Conservation (phyloP, 148 eudicot genomes). For the Vaccinium myrtillus region DNA sequence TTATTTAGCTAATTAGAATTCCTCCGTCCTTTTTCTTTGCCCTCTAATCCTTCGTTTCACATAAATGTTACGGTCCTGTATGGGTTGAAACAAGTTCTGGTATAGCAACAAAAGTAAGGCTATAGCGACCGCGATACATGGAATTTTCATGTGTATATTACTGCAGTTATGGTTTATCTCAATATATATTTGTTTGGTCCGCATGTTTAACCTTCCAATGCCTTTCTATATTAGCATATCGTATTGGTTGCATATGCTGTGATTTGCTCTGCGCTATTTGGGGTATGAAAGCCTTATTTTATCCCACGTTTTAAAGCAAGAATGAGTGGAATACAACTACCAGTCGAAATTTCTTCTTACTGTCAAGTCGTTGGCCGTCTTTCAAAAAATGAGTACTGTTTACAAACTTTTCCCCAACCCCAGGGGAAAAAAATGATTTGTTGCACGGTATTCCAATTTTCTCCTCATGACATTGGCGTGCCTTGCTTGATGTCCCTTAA, state of each 20-base stretch:
- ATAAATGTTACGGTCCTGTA: background rate
- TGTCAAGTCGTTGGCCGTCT: constrained; percentile 11
- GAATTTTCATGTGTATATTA: no score
- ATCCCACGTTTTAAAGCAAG: background rate
- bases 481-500: background rate
- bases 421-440: background rate
- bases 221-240: constrained; percentile 20
- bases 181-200: constrained; percentile 22
- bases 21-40: background rate
- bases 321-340: background rate
- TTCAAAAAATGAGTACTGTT: constrained; percentile 1
- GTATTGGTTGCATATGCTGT: constrained; percentile 27
- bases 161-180: background rate
- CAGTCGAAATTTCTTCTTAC: background rate
- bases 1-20: background rate
- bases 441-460: background rate
- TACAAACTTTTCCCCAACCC: background rate
- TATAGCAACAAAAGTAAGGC: constrained; percentile 18
- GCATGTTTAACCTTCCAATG: constrained; percentile 16
- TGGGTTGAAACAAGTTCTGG: constrained; percentile 12
- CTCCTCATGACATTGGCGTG: background rate
- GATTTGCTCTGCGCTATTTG: constrained; percentile 9
- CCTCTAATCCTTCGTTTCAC: background rate
- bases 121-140: no score
- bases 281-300: background rate